Percentiles rank a stretch among this genome's conserved stretches.
These are phyloP conservation scores for Sordariomycetes sp. DNA, from an alignment of 2,329 filamentous ascomycete genomes.

Conservation along the genomic window DNA sequence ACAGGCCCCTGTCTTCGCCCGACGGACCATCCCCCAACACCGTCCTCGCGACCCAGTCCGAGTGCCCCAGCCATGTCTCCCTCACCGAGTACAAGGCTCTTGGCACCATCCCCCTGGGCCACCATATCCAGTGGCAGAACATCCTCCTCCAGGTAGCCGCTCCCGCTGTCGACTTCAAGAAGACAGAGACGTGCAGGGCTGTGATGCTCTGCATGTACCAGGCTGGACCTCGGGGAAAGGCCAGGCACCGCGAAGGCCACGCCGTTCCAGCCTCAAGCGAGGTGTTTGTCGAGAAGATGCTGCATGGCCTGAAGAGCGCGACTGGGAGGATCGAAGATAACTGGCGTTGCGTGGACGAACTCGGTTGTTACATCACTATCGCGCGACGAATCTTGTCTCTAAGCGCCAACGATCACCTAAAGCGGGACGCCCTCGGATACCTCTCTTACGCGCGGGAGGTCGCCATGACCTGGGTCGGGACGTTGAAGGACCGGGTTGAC, in stretches of 20 bases:
- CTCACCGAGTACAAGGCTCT: constrained; percentile 44
- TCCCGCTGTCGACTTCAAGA: constrained; percentile 38
- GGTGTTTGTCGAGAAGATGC: constrained; percentile 19
- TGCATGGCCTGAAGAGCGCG: constrained; percentile 18
- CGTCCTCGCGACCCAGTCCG: constrained; percentile 35
- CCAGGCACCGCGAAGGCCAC: constrained; percentile 20
- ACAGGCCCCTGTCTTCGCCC: constrained; percentile 14
- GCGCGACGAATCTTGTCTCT: constrained; percentile 31
- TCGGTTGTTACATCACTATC: constrained; percentile 27
- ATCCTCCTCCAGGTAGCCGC: constrained; percentile 37
- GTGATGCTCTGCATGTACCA: constrained; percentile 39
- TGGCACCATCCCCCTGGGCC: constrained; percentile 33
- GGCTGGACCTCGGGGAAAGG: constrained; percentile 21
- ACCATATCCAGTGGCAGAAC: constrained; percentile 42
- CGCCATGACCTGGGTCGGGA: constrained; percentile 25
- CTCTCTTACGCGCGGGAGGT: constrained; percentile 20
- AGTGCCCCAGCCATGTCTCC: constrained; percentile 35
- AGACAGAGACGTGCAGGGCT: constrained; percentile 32
- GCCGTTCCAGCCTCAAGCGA: constrained; percentile 17
- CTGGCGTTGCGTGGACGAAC: constrained; percentile 34
- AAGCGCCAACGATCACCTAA: constrained; percentile 13
- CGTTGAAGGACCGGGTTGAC: constrained; percentile 17
- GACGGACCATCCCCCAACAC: constrained; percentile 31
- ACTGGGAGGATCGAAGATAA: constrained; percentile 30
- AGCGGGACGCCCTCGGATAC: constrained; percentile 15